Evolutionary conservation across 257 asterid species (phyloP).

Genomic region (Nicotiana tabacum): DNA sequence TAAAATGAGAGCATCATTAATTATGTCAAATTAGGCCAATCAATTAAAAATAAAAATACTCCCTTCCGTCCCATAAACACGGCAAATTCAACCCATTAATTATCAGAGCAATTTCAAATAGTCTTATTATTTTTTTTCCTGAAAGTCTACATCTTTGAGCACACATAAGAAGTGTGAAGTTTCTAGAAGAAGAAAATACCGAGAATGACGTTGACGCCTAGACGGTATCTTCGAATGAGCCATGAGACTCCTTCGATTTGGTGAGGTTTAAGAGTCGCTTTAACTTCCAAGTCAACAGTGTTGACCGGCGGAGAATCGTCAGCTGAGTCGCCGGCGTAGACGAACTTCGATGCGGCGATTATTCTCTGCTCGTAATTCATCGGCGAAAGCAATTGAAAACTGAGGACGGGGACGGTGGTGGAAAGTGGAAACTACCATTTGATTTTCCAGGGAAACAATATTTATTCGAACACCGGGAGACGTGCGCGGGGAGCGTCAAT

Average conservation of each 20-base stretch:
- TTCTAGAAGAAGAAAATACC: constrained; percentile 32
- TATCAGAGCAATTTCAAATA: not conserved
- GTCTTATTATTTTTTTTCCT: not conserved
- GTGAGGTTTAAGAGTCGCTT: constrained; percentile 75
- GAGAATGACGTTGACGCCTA: constrained; percentile 87
- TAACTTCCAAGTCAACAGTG: constrained; percentile 40
- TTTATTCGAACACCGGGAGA: not conserved
- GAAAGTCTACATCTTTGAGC: not conserved
- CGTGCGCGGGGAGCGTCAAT: not conserved
- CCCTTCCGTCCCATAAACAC: not conserved
- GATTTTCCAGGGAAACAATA: not conserved
- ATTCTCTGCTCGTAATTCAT: constrained; percentile 77
- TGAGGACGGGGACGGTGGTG: not conserved
- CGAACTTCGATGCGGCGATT: constrained; percentile 68
- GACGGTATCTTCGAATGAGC: constrained; percentile 73
- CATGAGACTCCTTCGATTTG: constrained; percentile 83
- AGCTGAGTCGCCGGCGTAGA: constrained; percentile 45
- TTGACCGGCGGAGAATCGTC: constrained; percentile 24
- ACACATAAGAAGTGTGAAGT: not conserved
- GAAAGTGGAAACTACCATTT: not conserved
- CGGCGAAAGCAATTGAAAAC: not conserved
- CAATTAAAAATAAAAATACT: not conserved
- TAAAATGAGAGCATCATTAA: not conserved
- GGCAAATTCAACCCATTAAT: not conserved
- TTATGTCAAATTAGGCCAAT: not conserved